Evolutionary conservation across 1,139 yeast species (phyloP).

Genomic region (Pneumocystis sp.): DNA sequence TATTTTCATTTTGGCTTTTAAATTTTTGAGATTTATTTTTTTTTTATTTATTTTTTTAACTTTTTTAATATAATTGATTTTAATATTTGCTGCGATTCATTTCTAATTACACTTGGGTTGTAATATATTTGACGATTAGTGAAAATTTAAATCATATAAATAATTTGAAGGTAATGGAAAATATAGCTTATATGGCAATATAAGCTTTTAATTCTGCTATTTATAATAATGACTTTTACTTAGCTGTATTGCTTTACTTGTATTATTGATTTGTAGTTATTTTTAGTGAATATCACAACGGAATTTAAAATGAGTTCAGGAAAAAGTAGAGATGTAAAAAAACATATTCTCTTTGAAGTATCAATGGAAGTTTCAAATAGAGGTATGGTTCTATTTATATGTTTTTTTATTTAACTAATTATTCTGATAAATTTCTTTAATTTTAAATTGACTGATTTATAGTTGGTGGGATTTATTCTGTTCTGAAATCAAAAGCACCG

Average conservation of each 20-base stretch:
- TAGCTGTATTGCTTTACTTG: too few relatives aligned
- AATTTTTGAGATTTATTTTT: neutral
- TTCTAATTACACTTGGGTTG: too few relatives aligned
- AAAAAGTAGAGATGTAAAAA: constrained; percentile 33
- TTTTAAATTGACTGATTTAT: neutral
- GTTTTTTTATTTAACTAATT: neutral
- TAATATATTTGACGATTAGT: neutral
- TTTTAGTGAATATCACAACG: neutral
- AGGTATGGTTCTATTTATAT: constrained; percentile 12
- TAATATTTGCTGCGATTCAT: too few relatives aligned
- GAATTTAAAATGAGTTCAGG: constrained; percentile 11
- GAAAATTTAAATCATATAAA: neutral
- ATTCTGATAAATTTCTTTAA: neutral
- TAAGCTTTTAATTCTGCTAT: too few relatives aligned
- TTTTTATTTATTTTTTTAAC: neutral
- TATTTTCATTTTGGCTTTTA: neutral
- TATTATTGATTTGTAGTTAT: neutral
- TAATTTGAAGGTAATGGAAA: neutral
- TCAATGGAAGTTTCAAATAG: constrained; percentile 97
- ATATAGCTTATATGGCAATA: neutral
- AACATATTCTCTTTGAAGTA: constrained; percentile 79
- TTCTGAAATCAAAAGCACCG: constrained; percentile 89
- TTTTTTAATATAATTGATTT: too few relatives aligned
- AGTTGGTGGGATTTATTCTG: constrained; percentile 96
- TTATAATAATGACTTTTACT: too few relatives aligned